These are phyloP conservation scores for Pseudomassariella vexata DNA, from an alignment of 2,329 filamentous ascomycete species.

Conservation along the genomic window DNA sequence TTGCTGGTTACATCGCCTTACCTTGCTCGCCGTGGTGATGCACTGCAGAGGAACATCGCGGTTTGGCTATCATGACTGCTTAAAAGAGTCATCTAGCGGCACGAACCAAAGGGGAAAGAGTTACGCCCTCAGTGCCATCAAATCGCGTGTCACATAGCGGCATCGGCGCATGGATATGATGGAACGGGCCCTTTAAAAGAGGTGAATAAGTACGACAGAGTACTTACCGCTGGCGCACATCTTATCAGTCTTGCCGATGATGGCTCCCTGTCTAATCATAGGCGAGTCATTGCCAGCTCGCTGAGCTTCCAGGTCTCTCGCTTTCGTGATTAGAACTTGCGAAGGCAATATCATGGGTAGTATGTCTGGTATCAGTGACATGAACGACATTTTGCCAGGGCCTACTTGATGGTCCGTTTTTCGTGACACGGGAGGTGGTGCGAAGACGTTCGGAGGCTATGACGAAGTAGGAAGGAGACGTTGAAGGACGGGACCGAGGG, in stretches of 20 bases:
- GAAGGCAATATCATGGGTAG: slow-evolving; percentile 54
- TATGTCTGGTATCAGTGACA: slow-evolving; percentile 52
- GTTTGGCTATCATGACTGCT: slow-evolving; percentile 56
- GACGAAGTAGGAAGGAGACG: too few relatives aligned
- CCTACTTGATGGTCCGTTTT: neutral
- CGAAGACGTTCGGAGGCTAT: too few relatives aligned
- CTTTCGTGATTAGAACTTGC: slow-evolving; percentile 50
- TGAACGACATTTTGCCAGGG: slow-evolving; percentile 42
- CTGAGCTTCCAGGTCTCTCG: slow-evolving; percentile 36
- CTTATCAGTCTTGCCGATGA: slow-evolving; percentile 57
- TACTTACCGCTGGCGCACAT: slow-evolving; percentile 62
- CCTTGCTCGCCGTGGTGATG: slow-evolving; percentile 67
- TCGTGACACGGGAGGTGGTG: neutral
- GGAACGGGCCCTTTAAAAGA: too few relatives aligned
- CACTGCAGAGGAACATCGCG: slow-evolving; percentile 54
- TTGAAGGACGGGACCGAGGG: too few relatives aligned
- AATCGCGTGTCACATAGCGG: too few relatives aligned
- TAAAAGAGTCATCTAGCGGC: slow-evolving; percentile 1
- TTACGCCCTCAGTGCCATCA: too few relatives aligned
- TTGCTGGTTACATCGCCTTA: slow-evolving; percentile 21
- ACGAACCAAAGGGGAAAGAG: neutral
- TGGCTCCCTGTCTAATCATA: slow-evolving; percentile 43
- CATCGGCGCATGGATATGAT: too few relatives aligned
- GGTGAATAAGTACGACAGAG: too few relatives aligned
- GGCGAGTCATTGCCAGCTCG: slow-evolving; percentile 20